A percentile compares a stretch with the other conserved stretches of the same genome.
Conservation (phyloP, 306 rosid species). For the Lathyrus oleraceus region DNA sequence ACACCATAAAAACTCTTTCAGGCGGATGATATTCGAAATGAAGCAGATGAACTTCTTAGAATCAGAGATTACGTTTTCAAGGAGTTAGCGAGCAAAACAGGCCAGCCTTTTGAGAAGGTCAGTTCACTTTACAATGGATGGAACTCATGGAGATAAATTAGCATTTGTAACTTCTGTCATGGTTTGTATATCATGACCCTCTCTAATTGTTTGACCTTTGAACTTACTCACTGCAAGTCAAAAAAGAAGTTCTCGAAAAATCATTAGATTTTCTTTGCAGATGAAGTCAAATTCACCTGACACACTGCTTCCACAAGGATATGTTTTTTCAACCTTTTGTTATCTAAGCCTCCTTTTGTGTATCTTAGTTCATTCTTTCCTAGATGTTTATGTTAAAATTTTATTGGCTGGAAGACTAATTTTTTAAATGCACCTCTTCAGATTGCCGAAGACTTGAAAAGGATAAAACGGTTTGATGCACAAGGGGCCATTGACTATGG, state of each 20-base stretch:
- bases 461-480: conserved; percentile 70
- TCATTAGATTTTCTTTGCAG: conserved; percentile 23
- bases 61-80: conserved; percentile 72
- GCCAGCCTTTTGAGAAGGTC: conserved; percentile 90
- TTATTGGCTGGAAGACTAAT: conserved; percentile 25
- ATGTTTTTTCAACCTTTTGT: background rate
- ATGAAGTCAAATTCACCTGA: conserved; percentile 8
- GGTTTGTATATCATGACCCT: conserved; percentile 4
- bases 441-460: conserved; percentile 67
- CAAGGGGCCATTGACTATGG: conserved; percentile 95
- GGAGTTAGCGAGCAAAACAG: conserved; percentile 75
- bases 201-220: background rate
- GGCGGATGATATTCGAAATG: conserved; percentile 92
- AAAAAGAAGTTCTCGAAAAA: conserved; percentile 1
- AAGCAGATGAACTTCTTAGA: conserved; percentile 87
- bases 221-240: background rate
- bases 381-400: conserved; percentile 11
- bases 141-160: conserved; percentile 29
- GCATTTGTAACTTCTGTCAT: conserved; percentile 1
- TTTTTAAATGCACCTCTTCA: conserved; percentile 42
- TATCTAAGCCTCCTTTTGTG: conserved; percentile 11
- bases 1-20: conserved; percentile 40
- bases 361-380: conserved; percentile 9
- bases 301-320: conserved; percentile 20
- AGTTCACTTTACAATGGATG: conserved; percentile 35